phyloP scores from a whole-genome alignment of 1,284 basidiomycete genomes.

The Ceratorhiza oryzae-sativae region DNA sequence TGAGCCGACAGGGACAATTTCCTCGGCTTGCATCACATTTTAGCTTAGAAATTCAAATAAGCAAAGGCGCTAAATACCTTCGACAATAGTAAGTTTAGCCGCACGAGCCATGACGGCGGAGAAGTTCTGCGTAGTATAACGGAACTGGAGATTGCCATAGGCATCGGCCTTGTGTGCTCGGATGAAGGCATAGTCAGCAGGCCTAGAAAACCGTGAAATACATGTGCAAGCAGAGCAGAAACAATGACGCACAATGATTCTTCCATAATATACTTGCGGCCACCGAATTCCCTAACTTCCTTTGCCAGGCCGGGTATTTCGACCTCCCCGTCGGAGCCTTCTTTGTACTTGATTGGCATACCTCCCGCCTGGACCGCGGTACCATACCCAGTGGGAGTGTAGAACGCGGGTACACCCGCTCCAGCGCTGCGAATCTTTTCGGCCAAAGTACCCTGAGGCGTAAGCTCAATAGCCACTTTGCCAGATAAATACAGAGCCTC shows the following conservation, averaged over 20 bases:
- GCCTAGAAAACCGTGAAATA: slow-evolving; percentile 10
- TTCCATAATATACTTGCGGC: slow-evolving; percentile 86
- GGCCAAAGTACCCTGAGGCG: slow-evolving; percentile 89
- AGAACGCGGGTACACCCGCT: slow-evolving; percentile 96
- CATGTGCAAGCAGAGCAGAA: neutral
- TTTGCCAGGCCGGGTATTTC: slow-evolving; percentile 76
- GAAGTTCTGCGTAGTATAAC: slow-evolving; percentile 89
- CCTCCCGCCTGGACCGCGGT: slow-evolving; percentile 79
- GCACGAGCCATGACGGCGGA: slow-evolving; percentile 86
- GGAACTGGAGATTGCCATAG: slow-evolving; percentile 84
- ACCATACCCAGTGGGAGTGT: slow-evolving; percentile 90
- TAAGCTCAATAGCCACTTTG: slow-evolving; percentile 83
- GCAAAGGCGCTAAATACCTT: slow-evolving; percentile 57
- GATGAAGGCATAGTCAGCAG: slow-evolving; percentile 68
- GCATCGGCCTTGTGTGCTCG: slow-evolving; percentile 97
- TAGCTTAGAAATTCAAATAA: neutral
- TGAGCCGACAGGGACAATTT: slow-evolving; percentile 88
- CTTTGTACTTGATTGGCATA: slow-evolving; percentile 72
- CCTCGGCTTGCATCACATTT: slow-evolving; percentile 65
- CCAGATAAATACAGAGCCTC: slow-evolving; percentile 76
- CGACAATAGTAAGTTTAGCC: slow-evolving; percentile 89
- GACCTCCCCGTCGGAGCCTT: slow-evolving; percentile 67
- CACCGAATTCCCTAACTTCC: slow-evolving; percentile 81
- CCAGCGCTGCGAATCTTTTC: slow-evolving; percentile 92
- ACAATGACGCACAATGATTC: slow-evolving; percentile 77